Percentiles rank a stretch among this genome's conserved stretches.
These are phyloP conservation scores for Cercospora sesami DNA, from an alignment of 2,329 filamentous ascomycete genomes.

Conservation along the genomic window DNA sequence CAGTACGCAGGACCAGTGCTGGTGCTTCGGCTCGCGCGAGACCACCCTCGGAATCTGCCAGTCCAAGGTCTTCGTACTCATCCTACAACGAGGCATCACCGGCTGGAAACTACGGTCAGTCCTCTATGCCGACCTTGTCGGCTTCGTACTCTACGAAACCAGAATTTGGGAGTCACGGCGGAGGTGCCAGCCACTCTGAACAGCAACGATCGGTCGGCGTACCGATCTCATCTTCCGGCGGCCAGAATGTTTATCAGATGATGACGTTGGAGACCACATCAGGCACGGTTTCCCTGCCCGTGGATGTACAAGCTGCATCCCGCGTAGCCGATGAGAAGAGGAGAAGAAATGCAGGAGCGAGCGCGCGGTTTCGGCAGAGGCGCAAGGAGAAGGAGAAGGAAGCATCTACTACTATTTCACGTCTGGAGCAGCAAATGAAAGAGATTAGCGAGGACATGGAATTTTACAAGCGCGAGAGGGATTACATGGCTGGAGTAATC, in stretches of 20 bases:
- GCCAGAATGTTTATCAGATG: constrained; percentile 52
- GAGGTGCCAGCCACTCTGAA: constrained; percentile 18
- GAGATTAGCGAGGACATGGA: constrained; percentile 69
- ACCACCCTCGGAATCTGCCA: constrained; percentile 41
- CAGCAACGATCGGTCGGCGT: constrained; percentile 43
- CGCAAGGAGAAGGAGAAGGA: constrained; percentile 81
- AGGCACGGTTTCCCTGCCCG: constrained; percentile 61
- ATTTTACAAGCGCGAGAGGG: constrained; percentile 71
- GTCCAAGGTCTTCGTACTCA: constrained; percentile 51
- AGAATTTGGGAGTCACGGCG: constrained; percentile 14
- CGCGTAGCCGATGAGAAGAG: constrained; percentile 82
- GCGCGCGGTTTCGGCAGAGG: constrained; percentile 75
- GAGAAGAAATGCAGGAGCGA: constrained; percentile 80
- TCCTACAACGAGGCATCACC: constrained; percentile 47
- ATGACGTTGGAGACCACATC: constrained; percentile 56
- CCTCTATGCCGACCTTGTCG: constrained; percentile 28
- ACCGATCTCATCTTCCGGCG: constrained; percentile 47
- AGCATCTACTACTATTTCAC: constrained; percentile 66
- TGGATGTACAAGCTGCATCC: constrained; percentile 79
- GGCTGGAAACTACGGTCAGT: constrained; percentile 25
- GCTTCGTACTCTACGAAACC: constrained; percentile 21
- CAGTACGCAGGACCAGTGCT: constrained; percentile 42
- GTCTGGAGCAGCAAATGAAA: constrained; percentile 66
- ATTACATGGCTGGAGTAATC: constrained; percentile 68
- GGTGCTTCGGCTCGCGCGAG: constrained; percentile 28